Conservation (phyloP, 352 stramenopile species). For the Pythium aristosporum region DNA sequence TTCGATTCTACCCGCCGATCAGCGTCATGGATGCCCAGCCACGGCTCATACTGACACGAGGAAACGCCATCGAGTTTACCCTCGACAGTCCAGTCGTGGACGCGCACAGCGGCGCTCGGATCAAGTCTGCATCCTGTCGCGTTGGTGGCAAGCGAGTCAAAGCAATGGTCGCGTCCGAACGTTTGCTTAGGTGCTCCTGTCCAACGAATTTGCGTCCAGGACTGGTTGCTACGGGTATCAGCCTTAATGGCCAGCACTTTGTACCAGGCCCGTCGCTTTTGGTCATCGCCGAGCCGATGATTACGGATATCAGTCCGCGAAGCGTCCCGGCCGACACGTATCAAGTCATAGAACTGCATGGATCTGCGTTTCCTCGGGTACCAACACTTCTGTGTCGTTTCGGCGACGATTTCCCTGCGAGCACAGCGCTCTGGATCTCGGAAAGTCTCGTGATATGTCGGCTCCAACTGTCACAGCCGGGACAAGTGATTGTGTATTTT, state of each 20-base stretch:
- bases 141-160: conserved; percentile 3
- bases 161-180: neutral
- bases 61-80: neutral
- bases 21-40: conserved; percentile 3
- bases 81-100: neutral
- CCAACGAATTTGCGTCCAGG: neutral
- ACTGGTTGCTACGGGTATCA: neutral
- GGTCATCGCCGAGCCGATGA: conserved; percentile 8
- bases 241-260: conserved; percentile 24
- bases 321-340: neutral
- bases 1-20: conserved; percentile 6
- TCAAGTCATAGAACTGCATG: conserved; percentile 25
- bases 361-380: conserved; percentile 40
- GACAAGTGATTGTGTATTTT: conserved; percentile 20
- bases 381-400: conserved; percentile 46
- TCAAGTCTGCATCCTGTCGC: neutral
- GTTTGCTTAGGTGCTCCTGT: neutral
- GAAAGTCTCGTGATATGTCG: conserved; percentile 14
- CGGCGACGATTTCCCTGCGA: conserved; percentile 16
- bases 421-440: conserved; percentile 21
- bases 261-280: conserved; percentile 1
- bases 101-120: neutral
- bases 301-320: conserved; percentile 5
- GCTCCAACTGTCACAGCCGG: conserved; percentile 27
- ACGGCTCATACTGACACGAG: neutral